Evolutionary conservation across 2,329 filamentous ascomycete species (phyloP), one percentile per base, ranked within the genome.

Genomic region (Drechslerella coelobrocha): DNA sequence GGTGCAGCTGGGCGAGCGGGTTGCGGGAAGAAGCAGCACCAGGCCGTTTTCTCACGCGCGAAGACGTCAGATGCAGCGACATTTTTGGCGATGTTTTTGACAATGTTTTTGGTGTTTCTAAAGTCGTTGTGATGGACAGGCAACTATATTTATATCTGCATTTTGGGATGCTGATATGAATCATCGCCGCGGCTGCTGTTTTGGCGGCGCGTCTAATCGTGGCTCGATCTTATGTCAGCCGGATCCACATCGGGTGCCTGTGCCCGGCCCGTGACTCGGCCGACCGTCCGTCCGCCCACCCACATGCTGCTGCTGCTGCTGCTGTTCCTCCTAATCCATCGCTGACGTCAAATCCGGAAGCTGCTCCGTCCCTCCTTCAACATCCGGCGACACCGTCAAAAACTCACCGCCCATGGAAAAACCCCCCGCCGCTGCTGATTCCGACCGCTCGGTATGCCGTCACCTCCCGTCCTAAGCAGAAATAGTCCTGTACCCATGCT

Each of bases 321-420:
- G n/a, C n/a, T n/a, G n/a, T n/a, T n/a, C n/a, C 29, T 12, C 29
- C 29, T 6, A 12, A 6, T 31, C 12, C 29, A 31, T 31, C 29
- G n/a, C 50, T 21, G 41, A 57, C 50, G 57, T 69, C 65, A 69
- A 56, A 69, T 69, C 51, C 65, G 65, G 65, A 47, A 57, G 57
- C 52, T 69, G 27, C 26, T 48, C 50, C 29, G 21, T 48, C 17
- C 55, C 62, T 50, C 51, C 26, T 17, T 34, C 41, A 52, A 39
- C 57, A 50, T 14, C 54, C 17, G 23, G 37, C 41, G 17, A 45
- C 26, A 34, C 14, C 43, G 21, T 23, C 43, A 43, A 27, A 59
- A n/a, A n/a, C n/a, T n/a, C n/a, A n/a, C n/a, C n/a, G n/a, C n/a
- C n/a, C n/a, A n/a, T n/a, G n/a, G n/a, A n/a, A n/a, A n/a, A n/a